Percentiles rank a stretch among this genome's conserved stretches.
Conservation (phyloP, 179 eudicot genomes). For the Vitellaria paradoxa region DNA sequence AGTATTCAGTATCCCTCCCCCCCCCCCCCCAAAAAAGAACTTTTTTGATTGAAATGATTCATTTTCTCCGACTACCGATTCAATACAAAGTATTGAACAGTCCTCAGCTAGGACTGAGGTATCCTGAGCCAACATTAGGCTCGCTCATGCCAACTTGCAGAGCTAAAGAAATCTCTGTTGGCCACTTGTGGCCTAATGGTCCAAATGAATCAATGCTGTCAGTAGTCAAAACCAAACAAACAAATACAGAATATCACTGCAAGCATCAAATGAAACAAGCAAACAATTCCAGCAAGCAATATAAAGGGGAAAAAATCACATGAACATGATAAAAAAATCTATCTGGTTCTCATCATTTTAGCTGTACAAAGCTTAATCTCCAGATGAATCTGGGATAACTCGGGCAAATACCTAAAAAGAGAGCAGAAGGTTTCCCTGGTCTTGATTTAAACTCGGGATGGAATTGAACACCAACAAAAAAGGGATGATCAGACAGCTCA, state of each 20-base stretch:
- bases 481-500: conserved; percentile 79
- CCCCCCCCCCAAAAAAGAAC: no score
- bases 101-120: no score
- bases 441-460: conserved; percentile 98
- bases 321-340: background rate
- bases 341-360: conserved; percentile 32
- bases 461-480: conserved; percentile 86
- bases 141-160: no score
- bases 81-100: no score
- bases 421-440: conserved; percentile 89
- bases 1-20: no score
- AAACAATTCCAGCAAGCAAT: background rate
- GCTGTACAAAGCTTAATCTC: background rate
- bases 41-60: no score
- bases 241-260: background rate
- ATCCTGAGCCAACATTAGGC: no score
- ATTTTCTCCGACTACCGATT: no score
- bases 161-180: no score
- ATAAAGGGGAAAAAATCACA: background rate
- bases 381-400: background rate
- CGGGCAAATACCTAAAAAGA: conserved; percentile 62
- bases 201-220: no score
- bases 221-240: no score
- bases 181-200: no score
- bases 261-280: background rate